phyloP scores from a whole-genome alignment of 2,329 filamentous ascomycete genomes.

The Alternaria sp. region DNA sequence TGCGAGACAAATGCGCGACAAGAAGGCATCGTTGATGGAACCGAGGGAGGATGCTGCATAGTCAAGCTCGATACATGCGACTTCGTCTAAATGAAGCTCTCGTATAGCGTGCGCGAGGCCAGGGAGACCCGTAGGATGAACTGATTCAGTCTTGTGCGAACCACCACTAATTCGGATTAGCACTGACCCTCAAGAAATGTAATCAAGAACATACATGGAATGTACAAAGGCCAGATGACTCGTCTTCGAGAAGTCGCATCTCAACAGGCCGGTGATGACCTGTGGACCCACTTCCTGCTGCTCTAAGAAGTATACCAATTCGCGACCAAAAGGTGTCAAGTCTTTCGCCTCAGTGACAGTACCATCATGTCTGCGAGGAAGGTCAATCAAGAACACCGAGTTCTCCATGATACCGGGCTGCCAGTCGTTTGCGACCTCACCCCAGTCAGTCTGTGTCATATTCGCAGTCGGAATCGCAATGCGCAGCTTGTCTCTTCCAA shows the following conservation, averaged over 20 bases:
- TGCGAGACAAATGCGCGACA: conserved; percentile 66
- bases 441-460: conserved; percentile 86
- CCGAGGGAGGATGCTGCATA: conserved; percentile 84
- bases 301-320: conserved; percentile 73
- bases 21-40: conserved; percentile 70
- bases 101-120: conserved; percentile 72
- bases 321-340: conserved; percentile 67
- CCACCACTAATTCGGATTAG: conserved; percentile 40
- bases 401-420: conserved; percentile 45
- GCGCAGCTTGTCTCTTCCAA: conserved; percentile 73
- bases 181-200: no score
- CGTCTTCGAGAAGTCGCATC: conserved; percentile 84
- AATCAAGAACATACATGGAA: conserved; percentile 67
- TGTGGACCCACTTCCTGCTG: conserved; percentile 69
- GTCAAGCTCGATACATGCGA: conserved; percentile 69
- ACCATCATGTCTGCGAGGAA: conserved; percentile 64
- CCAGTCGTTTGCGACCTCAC: conserved; percentile 67
- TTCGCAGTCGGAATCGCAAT: conserved; percentile 90
- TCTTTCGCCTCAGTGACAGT: conserved; percentile 33
- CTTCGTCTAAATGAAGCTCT: conserved; percentile 31
- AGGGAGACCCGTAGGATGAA: conserved; percentile 70
- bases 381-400: conserved; percentile 88
- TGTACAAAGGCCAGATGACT: conserved; percentile 79
- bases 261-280: conserved; percentile 70
- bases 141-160: conserved; percentile 39